Evolutionary conservation across 495 filamentous ascomycete genomes (phyloP), one percentile per base, ranked within the genome.

Genomic region (Penicillium pulvis): DNA sequence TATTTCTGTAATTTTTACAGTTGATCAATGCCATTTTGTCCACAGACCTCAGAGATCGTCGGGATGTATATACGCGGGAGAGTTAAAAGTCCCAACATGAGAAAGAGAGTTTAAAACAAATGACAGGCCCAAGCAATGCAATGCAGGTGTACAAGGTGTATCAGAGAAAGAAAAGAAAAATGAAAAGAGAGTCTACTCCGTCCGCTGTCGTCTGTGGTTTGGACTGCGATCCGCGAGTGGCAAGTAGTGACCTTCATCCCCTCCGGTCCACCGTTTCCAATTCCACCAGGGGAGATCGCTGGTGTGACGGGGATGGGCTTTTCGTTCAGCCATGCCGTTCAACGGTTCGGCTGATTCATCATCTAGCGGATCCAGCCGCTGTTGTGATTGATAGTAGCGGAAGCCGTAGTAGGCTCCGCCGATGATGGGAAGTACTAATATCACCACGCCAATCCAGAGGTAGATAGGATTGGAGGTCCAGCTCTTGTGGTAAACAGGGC

Each of bases 281-380:
- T 71, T 59, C 75, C 74, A 78, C 75, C 75, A 77, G 24, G 70
- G 62, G 14, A 63, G 55, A 23, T 53, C 51, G 14, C 19, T 50
- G 24, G 55, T 33, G 2, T 26, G 51, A 7, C 19, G 6, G 17
- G 56, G 52, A 17, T 51, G 26, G 20, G 56, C 36, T 52, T 71
- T 68, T 23, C 50, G 45, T 56, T 72, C 59, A 19, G 53, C 17
- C 60, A 53, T 61, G 2, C 53, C 62, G 31, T 72, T 58, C 26
- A 73, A 31, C 6, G 61, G 33, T 55, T 71, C 71, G 17, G 61
- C 58, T 12, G 66, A 70, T 17, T 58, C 64, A 44, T 68, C 62
- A 35, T 51, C 42, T 19, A 53, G 51, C 42, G 42, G 35, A n/a
- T 51, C 57, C 53, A 33, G 48, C 43, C 56, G 61, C 48, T 61